Percentiles rank a stretch among this genome's conserved stretches.
These are phyloP conservation scores for Arthrobotrys megalospora DNA, from an alignment of 2,329 filamentous ascomycete species.

Conservation along the genomic window DNA sequence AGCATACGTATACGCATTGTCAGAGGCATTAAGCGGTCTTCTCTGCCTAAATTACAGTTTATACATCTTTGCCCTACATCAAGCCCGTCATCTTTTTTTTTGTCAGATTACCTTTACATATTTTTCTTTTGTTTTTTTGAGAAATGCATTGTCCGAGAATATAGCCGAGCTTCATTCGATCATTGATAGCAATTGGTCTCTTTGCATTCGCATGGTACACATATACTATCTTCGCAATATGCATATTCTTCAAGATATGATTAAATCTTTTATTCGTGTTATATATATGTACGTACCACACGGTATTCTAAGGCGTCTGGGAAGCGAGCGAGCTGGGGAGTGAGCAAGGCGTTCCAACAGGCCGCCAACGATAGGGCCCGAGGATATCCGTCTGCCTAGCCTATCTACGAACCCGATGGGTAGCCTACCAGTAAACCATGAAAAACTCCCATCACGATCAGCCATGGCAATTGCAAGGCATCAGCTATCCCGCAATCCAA, in stretches of 20 bases:
- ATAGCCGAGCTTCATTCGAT: neutral
- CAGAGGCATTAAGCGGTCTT: neutral
- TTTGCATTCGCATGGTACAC: neutral
- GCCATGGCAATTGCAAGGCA: no score
- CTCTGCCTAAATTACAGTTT: neutral
- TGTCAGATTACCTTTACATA: no score
- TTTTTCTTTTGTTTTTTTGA: neutral
- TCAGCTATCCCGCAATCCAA: neutral
- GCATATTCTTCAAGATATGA: no score
- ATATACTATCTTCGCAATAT: neutral
- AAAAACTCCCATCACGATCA: neutral
- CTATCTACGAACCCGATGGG: neutral
- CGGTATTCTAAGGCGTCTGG: no score
- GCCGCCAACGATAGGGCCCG: neutral
- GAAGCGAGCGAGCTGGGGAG: no score
- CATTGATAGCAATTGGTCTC: neutral
- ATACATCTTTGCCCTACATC: no score
- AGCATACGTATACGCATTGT: no score
- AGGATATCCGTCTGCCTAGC: slow-evolving; percentile 21
- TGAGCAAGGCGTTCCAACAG: neutral
- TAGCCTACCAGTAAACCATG: neutral
- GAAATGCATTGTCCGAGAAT: neutral
- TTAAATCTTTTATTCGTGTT: no score
- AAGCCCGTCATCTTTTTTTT: no score
- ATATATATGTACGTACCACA: no score